Evolutionary conservation across 352 stramenopile genomes (phyloP), one percentile per base, ranked within the genome.

Genomic region (Phytophthora podocarpi): DNA sequence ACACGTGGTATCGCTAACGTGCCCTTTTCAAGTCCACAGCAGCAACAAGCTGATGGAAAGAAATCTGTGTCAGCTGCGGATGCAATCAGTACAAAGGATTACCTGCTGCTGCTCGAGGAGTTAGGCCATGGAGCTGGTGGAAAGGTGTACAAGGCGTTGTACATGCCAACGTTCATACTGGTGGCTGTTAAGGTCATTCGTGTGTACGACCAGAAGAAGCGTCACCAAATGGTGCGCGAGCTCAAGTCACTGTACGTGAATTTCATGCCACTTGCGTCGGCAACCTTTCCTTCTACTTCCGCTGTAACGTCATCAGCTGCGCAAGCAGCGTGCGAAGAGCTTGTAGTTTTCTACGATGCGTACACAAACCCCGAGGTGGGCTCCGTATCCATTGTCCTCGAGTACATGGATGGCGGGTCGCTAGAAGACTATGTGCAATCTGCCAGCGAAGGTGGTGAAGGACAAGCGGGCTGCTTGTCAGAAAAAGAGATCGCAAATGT

Each of bases 391-490:
- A 97, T 98, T 42, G 83, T 98, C n/a, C 70, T 98, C 18, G 94
- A 98, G 70, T 98, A 97, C 65, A 98, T 98, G 93, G 84, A 97
- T 50, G 89, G 82, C 9, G 94, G 94, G 1, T 97, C 89, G 7
- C 71, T 98, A 1, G 85, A 98, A 70, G 78, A 91, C 30, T 76
- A 75, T 23, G 64, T 91, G 62, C 76, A 86, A 28, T 68, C 78
- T 36, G 62, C 46, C 3, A 64, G 20, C n/a, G 46, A 59, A 49
- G n/a, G 40, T 9, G 27, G 23, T 7, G 45, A 57, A 11, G 42
- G 13, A 5, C 59, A 74, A 20, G 49, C 46, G n/a, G 56, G 52
- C 6, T 65, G 72, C 16, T 50, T 78, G 5, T 78, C 80, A 0
- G 93, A 98, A 62, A 59, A 67, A 3, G 81, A 89, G 42, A 75